These are phyloP conservation scores for Myrica gale DNA, from an alignment of 306 rosid species.

Conservation along the genomic window DNA sequence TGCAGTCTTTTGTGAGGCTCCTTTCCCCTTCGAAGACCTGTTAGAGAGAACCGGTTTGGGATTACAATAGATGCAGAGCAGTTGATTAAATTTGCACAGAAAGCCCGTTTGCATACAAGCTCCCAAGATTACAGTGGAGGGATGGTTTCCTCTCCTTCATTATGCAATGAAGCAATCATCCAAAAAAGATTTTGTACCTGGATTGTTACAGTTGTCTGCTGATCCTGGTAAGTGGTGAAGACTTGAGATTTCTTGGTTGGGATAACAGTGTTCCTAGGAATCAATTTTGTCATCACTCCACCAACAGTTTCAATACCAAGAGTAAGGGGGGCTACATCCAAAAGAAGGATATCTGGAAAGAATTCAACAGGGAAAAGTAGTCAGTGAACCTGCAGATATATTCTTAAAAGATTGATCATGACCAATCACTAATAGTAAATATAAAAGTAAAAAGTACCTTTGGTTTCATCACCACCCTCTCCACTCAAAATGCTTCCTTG, in stretches of 20 bases:
- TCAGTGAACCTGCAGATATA: not conserved
- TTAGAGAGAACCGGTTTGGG: not conserved
- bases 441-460: slow-evolving; percentile 7
- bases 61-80: not conserved
- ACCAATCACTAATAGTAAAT: not conserved
- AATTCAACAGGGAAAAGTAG: not conserved
- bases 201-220: slow-evolving; percentile 20
- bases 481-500: slow-evolving; percentile 24
- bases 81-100: not conserved
- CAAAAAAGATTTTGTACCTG: not conserved
- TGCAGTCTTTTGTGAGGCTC: slow-evolving; percentile 22
- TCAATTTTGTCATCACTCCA: slow-evolving; percentile 25
- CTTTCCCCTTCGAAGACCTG: slow-evolving; percentile 27
- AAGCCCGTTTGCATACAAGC: not conserved
- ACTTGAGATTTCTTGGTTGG: slow-evolving; percentile 23
- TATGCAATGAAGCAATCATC: not conserved
- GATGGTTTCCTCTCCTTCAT: not conserved
- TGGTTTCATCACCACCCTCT: slow-evolving; percentile 22
- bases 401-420: not conserved
- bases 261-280: slow-evolving; percentile 18
- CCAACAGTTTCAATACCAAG: slow-evolving; percentile 30
- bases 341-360: slow-evolving; percentile 12
- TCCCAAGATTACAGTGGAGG: not conserved
- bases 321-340: slow-evolving; percentile 17
- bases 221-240: slow-evolving; percentile 24